These are phyloP conservation scores for Drechslera avenae DNA, from an alignment of 2,329 filamentous ascomycete genomes.

Conservation along the genomic window DNA sequence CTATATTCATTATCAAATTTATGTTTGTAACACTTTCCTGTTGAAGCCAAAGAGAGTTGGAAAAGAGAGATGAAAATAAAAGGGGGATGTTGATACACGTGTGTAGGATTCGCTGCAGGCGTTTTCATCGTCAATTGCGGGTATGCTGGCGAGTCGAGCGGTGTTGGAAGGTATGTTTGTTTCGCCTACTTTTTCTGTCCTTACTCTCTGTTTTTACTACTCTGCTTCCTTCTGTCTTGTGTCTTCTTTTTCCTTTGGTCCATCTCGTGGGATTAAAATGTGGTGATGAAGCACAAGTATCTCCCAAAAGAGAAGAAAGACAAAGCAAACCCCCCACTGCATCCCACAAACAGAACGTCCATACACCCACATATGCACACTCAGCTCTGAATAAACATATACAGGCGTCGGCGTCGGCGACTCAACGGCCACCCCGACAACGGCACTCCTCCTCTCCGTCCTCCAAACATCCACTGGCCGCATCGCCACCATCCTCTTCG, in stretches of 20 bases:
- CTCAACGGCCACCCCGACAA: constrained; percentile 76
- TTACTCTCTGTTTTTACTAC: neutral
- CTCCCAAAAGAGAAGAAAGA: too few species aligned
- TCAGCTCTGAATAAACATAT: neutral
- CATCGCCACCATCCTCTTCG: constrained; percentile 84
- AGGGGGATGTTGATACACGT: constrained; percentile 34
- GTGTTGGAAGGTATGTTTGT: constrained; percentile 68
- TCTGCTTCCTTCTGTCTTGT: neutral
- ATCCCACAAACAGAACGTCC: neutral
- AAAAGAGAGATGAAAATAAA: neutral
- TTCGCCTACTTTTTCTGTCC: neutral
- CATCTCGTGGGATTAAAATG: too few species aligned
- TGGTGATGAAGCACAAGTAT: constrained; percentile 1
- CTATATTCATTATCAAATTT: constrained; percentile 78
- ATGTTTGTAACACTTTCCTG: constrained; percentile 50
- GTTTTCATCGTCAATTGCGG: constrained; percentile 81
- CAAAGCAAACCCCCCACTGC: neutral
- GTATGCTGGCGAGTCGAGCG: constrained; percentile 78
- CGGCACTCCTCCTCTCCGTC: constrained; percentile 80
- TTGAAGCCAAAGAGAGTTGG: neutral
- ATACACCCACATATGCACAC: neutral
- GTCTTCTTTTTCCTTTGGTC: neutral
- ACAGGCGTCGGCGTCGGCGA: constrained; percentile 81
- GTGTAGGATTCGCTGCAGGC: constrained; percentile 76
- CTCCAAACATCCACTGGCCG: constrained; percentile 81